Conservation (phyloP, 768 basidiomycete species). For the Tubosaeta sp. region DNA sequence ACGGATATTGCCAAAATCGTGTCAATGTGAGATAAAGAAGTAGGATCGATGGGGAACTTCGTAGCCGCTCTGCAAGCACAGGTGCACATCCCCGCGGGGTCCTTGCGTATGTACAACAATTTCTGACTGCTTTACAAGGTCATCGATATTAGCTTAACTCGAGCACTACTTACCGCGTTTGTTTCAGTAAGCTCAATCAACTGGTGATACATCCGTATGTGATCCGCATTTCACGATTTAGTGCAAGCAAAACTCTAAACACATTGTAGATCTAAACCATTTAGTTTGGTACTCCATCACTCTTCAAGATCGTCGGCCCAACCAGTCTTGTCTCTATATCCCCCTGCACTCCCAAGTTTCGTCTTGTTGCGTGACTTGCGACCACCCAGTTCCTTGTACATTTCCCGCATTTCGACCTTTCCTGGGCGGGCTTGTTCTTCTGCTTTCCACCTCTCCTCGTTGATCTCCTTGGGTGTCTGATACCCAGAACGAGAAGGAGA, state of each 20-base stretch:
- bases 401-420: conserved; percentile 83
- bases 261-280: not conserved
- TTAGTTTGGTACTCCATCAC: conserved; percentile 1
- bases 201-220: too few relatives aligned
- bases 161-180: too few relatives aligned
- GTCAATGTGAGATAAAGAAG: too few relatives aligned
- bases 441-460: conserved; percentile 69
- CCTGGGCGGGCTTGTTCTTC: conserved; percentile 55
- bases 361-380: conserved; percentile 73
- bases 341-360: conserved; percentile 63
- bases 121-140: too few relatives aligned
- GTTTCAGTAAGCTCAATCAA: too few relatives aligned
- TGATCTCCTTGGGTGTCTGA: conserved; percentile 74
- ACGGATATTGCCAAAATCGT: too few relatives aligned
- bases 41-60: too few relatives aligned
- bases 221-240: conserved; percentile 46
- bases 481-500: conserved; percentile 56
- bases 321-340: conserved; percentile 73
- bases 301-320: conserved; percentile 48
- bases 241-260: conserved; percentile 5
- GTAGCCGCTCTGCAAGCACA: too few relatives aligned
- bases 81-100: too few relatives aligned
- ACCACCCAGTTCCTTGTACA: conserved; percentile 88
- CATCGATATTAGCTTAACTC: too few relatives aligned
- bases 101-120: too few relatives aligned